Evolutionary conservation across 495 filamentous ascomycete genomes (phyloP), one percentile per base, ranked within the genome.

Genomic region (Lophiotrema nucula): DNA sequence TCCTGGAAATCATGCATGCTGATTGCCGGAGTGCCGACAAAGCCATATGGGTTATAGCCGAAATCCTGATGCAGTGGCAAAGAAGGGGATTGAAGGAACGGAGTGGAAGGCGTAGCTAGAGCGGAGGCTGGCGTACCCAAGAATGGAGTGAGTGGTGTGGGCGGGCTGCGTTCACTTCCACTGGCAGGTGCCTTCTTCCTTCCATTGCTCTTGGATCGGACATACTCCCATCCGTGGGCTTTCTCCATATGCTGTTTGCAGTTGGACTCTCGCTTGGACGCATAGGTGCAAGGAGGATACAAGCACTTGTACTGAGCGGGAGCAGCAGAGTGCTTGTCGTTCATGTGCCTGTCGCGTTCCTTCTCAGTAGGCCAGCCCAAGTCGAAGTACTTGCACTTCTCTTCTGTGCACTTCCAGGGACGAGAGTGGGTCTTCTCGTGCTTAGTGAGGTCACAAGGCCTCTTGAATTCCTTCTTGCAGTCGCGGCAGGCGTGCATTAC

Each of bases 211-310:
- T 96, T 96, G 46, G 89, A 90, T 33, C 93, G 87, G 60, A 88
- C 82, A 60, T 98, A 98, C 3, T 78, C 77, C 85, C 90, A 97
- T 39, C 85, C 84, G 66, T 98, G 93, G 0, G 90, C 85, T 71
- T 97, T 98, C 76, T 98, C 93, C 93, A 98, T 98, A 73, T 98
- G 93, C 72, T 98, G 93, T 72, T 97, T 97, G 82, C 90, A 95
- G 74, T 98, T 98, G 71, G 88, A 93, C 75, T 96, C 88, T 24
- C 93, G 86, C 78, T 96, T 97, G 39, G 91, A 96, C 65, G 89
- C 84, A 74, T 97, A 98, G 0, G 87, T 82, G 80, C 93, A 98
- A 18, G 88, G 87, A 58, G 82, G 76, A 73, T 82, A 97, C n/a
- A 81, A 72, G 74, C 93, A 98, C 67, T 86, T 81, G 72, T 80